These are phyloP conservation scores for Penicillium goetzii DNA, from an alignment of 495 filamentous ascomycete genomes.

Conservation along the genomic window DNA sequence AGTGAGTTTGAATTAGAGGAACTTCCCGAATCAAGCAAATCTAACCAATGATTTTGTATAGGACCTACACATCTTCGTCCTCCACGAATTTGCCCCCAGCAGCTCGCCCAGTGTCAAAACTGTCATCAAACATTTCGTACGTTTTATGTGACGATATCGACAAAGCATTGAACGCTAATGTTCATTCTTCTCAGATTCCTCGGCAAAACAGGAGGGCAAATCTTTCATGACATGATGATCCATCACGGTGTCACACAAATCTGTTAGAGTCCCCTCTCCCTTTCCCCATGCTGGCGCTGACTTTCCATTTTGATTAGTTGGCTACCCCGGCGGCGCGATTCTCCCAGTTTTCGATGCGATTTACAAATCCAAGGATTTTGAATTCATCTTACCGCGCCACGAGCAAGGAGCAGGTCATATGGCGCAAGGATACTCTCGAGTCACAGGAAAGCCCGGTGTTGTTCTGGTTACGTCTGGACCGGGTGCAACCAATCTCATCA, in stretches of 20 bases:
- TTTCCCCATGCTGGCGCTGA: background rate
- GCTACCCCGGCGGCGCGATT: slow-evolving; percentile 54
- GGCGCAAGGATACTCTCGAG: slow-evolving; percentile 67
- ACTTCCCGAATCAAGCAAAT: background rate
- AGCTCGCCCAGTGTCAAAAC: background rate
- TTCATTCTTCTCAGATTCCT: slow-evolving; percentile 62
- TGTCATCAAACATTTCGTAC: background rate
- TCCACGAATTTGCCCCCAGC: background rate
- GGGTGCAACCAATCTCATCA: slow-evolving; percentile 66
- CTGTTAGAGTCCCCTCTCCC: slow-evolving; percentile 27
- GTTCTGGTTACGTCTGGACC: slow-evolving; percentile 67
- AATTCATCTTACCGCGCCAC: slow-evolving; percentile 64
- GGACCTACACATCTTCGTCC: background rate
- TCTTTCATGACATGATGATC: slow-evolving; percentile 95
- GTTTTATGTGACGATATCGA: background rate
- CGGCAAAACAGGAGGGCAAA: slow-evolving; percentile 84
- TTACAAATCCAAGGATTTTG: slow-evolving; percentile 63
- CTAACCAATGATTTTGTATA: background rate
- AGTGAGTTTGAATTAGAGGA: background rate
- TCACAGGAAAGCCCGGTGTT: slow-evolving; percentile 61
- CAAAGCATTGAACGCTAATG: background rate
- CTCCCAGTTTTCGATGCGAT: slow-evolving; percentile 64
- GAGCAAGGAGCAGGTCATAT: slow-evolving; percentile 71
- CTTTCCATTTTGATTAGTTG: slow-evolving; percentile 30
- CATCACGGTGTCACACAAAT: slow-evolving; percentile 80